A percentile compares a stretch with the other conserved stretches of the same genome.
These are phyloP conservation scores for Kewa caespitosa DNA, from an alignment of 179 eudicot genomes.

Conservation along the genomic window DNA sequence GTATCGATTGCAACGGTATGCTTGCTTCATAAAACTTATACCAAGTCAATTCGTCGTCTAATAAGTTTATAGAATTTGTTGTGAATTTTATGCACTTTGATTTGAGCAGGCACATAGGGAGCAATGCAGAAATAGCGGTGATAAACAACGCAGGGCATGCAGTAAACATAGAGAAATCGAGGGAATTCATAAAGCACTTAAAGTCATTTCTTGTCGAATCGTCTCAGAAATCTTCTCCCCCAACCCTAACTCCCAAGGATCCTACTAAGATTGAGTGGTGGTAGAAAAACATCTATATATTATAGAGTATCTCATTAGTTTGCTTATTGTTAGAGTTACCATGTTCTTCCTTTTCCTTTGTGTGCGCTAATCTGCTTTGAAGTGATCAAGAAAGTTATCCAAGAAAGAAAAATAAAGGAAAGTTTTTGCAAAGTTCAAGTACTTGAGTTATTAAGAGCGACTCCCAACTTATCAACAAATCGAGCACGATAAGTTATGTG, in stretches of 20 bases:
- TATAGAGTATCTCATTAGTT: too few relatives aligned
- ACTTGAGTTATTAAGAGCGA: too few relatives aligned
- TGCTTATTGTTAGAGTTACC: not conserved
- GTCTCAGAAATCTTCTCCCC: conserved; percentile 15
- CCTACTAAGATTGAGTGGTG: conserved; percentile 34
- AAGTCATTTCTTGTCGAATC: conserved; percentile 44
- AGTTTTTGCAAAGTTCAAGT: not conserved
- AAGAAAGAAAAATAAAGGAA: too few relatives aligned
- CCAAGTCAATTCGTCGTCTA: not conserved
- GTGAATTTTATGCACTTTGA: too few relatives aligned
- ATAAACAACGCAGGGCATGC: conserved; percentile 66
- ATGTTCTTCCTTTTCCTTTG: not conserved
- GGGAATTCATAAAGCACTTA: conserved; percentile 46
- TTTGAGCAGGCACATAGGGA: conserved; percentile 47
- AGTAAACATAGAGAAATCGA: conserved; percentile 49
- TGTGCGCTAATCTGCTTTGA: not conserved
- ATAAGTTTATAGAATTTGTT: too few relatives aligned
- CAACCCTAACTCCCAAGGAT: conserved; percentile 21
- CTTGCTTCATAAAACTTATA: not conserved
- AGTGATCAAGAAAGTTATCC: too few relatives aligned
- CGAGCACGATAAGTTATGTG: too few relatives aligned
- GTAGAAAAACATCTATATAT: conserved; percentile 14
- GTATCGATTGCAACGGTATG: conserved; percentile 61
- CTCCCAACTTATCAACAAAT: too few relatives aligned
- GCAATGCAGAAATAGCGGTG: conserved; percentile 44